Evolutionary conservation across 1,139 yeast genomes (phyloP).

Genomic region (Pichia sp.): DNA sequence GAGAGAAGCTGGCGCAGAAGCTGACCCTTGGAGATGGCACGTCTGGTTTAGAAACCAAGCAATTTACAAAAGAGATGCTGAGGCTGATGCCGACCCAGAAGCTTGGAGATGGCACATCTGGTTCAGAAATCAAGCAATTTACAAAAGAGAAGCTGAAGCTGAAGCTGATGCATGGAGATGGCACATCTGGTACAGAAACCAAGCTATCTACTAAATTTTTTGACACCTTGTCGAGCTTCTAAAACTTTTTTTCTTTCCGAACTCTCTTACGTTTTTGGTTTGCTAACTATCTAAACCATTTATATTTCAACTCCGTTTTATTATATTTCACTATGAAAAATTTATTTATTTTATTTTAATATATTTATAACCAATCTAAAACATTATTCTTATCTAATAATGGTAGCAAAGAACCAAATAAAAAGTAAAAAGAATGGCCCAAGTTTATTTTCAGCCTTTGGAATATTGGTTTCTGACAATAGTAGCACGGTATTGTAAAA

Average conservation of each 20-base stretch:
- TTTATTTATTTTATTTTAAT: background rate
- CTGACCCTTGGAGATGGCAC: slow-evolving; percentile 10
- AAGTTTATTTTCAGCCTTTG: too few species aligned
- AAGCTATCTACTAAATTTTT: slow-evolving; percentile 11
- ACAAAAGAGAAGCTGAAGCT: slow-evolving; percentile 19
- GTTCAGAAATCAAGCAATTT: slow-evolving; percentile 15
- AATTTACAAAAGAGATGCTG: slow-evolving; percentile 14
- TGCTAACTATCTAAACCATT: background rate
- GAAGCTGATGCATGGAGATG: slow-evolving; percentile 15
- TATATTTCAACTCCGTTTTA: background rate
- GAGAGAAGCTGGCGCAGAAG: slow-evolving; percentile 20
- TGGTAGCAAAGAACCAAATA: background rate
- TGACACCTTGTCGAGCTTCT: background rate
- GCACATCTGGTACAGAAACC: slow-evolving; percentile 8
- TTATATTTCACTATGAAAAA: background rate
- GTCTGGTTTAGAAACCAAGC: slow-evolving; percentile 10
- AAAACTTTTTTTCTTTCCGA: background rate
- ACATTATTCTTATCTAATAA: too few species aligned
- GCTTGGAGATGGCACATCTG: slow-evolving; percentile 12
- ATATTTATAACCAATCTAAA: background rate
- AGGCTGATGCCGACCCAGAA: slow-evolving; percentile 16
- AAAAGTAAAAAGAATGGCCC: too few species aligned
- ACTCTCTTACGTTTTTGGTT: background rate
- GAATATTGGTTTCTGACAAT: too few species aligned
- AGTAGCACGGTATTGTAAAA: too few species aligned